These are phyloP conservation scores for Dipteronia dyeriana DNA, from an alignment of 345 rosid species.

Conservation along the genomic window DNA sequence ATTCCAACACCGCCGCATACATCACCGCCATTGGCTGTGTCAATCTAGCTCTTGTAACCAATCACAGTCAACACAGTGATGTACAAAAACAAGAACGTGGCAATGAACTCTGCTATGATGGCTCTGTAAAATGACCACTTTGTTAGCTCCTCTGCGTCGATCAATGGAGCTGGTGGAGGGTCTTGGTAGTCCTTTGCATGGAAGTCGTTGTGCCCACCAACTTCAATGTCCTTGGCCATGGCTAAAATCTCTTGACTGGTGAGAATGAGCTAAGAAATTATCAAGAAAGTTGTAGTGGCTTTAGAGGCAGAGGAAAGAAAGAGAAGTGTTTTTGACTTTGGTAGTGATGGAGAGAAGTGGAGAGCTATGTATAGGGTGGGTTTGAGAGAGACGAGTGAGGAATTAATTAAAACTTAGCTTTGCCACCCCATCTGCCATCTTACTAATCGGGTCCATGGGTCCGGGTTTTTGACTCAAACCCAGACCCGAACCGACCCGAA, in stretches of 20 bases:
- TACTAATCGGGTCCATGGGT: too few relatives aligned
- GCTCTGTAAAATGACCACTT: constrained; percentile 66
- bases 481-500: too few relatives aligned
- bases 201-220: constrained; percentile 38
- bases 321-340: not conserved
- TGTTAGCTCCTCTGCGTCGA: constrained; percentile 48
- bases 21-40: constrained; percentile 15
- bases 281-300: too few relatives aligned
- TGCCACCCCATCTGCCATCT: constrained; percentile 51
- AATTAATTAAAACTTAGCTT: constrained; percentile 25
- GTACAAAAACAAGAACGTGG: constrained; percentile 65
- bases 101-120: constrained; percentile 61
- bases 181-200: constrained; percentile 54
- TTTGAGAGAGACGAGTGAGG: not conserved
- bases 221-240: constrained; percentile 60
- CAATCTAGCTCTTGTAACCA: constrained; percentile 52
- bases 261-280: not conserved
- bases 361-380: constrained; percentile 30
- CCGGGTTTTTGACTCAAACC: too few relatives aligned
- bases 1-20: constrained; percentile 61
- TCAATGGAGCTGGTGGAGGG: constrained; percentile 58
- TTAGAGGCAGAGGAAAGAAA: too few relatives aligned
- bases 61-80: constrained; percentile 64
- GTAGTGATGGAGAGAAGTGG: constrained; percentile 1
- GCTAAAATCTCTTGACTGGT: constrained; percentile 5